Evolutionary conservation across 805 yeast species (phyloP), one percentile per base, ranked within the genome.

Genomic region (Metschnikowia henanensis): DNA sequence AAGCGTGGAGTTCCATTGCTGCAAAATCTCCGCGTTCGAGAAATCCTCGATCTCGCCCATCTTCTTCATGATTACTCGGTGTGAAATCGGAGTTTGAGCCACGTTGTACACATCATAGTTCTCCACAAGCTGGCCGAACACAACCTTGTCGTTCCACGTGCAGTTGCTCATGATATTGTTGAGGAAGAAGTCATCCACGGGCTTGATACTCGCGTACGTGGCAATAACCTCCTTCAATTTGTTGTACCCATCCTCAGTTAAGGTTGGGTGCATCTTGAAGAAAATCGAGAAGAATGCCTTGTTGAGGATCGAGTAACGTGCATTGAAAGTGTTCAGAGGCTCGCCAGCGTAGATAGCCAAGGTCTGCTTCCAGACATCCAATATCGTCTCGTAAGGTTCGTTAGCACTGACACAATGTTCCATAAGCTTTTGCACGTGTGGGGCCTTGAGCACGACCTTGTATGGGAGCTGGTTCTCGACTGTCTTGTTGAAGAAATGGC

Each of bases 151-250:
- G 41, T 75, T 75, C 95, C 95, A 87, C 47, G 71, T 66, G 25
- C 79, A 78, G 57, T 81, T 82, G 31, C 87, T 77, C 45, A 87
- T 72, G 41, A 87, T 72, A 33, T 87, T 86, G 62, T 87, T 88
- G 62, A 88, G 77, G 57, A 88, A 86, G n/a, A 87, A 83, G 61
- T 86, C 92, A 61, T 87, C 92, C 43, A 84, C 73, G 18, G 76
- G 70, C 56, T 79, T 80, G 48, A 80, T 69, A 36, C 71, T 71
- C 39, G 80, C 73, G 59, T 84, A 84, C 26, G 73, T 68, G 15
- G 72, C 61, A 46, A 86, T 79, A 40, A 85, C 60, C 37, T 75
- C 71, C 57, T 78, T 77, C 53, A 88, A 75, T 52, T 77, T 73
- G 39, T 58, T 59, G 54, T 82, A 77, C 4, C 89, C 84, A 50